Evolutionary conservation across 495 filamentous ascomycete species (phyloP).

Genomic region (Hypoxylon lienhwacheense): DNA sequence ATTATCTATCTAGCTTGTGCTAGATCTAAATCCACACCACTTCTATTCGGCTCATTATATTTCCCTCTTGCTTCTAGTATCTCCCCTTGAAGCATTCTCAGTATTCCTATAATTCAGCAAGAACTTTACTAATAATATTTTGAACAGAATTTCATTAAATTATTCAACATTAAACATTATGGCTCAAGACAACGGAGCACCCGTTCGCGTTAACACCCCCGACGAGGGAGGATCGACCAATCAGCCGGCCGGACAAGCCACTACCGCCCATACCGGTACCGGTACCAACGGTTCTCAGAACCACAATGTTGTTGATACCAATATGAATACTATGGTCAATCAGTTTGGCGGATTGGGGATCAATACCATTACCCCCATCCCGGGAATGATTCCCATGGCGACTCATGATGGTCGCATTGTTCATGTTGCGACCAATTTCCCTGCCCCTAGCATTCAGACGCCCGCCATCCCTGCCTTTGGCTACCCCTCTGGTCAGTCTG

Average conservation of each 20-base stretch:
- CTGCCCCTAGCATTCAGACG: conserved; percentile 28
- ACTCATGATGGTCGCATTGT: conserved; percentile 44
- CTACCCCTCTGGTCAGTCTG: conserved; percentile 28
- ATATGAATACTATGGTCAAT: conserved; percentile 39
- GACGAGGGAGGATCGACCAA: neutral
- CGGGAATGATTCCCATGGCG: conserved; percentile 36
- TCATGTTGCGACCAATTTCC: conserved; percentile 34
- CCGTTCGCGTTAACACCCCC: conserved; percentile 1
- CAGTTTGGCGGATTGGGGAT: conserved; percentile 36
- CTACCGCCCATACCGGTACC: conserved; percentile 15
- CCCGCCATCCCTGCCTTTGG: conserved; percentile 30
- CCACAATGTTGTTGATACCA: conserved; percentile 23
- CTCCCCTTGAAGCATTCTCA: neutral
- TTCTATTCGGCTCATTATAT: no score
- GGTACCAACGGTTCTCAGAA: conserved; percentile 14
- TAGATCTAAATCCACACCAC: neutral
- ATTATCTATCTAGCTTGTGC: neutral
- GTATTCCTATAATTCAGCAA: neutral
- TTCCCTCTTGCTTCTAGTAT: neutral
- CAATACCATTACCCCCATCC: conserved; percentile 24
- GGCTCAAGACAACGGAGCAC: conserved; percentile 8
- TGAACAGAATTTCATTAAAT: conserved; percentile 11
- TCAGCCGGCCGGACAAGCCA: conserved; percentile 18
- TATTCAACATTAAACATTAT: conserved; percentile 10
- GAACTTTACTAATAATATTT: conserved; percentile 1